A percentile compares a stretch with the other conserved stretches of the same genome.
phyloP scores from a whole-genome alignment of 2,329 filamentous ascomycete species.

The Alternaria novae-zelandiae region DNA sequence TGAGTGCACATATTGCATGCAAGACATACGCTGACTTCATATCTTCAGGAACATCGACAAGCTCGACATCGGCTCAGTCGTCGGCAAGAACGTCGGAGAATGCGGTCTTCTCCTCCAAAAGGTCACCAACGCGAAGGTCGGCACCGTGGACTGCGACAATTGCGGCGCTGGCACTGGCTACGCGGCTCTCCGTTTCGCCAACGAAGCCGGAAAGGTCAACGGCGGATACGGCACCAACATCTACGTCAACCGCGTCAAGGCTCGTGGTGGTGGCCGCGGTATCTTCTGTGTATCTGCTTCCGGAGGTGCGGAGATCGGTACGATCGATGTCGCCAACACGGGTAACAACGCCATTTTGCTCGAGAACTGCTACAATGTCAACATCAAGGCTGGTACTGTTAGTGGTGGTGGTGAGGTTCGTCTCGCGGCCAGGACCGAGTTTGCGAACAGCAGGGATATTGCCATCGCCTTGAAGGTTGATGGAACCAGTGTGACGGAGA shows the following conservation, averaged over 20 bases:
- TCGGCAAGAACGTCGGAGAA: slow-evolving; percentile 62
- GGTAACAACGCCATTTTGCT: slow-evolving; percentile 64
- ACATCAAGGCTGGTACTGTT: slow-evolving; percentile 59
- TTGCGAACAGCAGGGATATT: slow-evolving; percentile 61
- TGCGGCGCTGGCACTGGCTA: slow-evolving; percentile 61
- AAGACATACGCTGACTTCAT: neutral
- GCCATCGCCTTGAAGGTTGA: slow-evolving; percentile 59
- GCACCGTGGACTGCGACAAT: slow-evolving; percentile 63
- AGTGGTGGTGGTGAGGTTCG: slow-evolving; percentile 64
- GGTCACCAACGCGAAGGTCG: slow-evolving; percentile 60
- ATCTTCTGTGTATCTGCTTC: slow-evolving; percentile 65
- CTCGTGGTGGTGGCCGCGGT: slow-evolving; percentile 63
- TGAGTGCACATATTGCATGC: neutral
- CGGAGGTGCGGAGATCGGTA: slow-evolving; percentile 59
- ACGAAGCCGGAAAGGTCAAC: slow-evolving; percentile 60
- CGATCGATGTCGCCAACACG: slow-evolving; percentile 59
- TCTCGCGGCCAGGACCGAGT: slow-evolving; percentile 60
- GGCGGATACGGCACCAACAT: slow-evolving; percentile 62
- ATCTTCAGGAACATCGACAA: slow-evolving; percentile 59
- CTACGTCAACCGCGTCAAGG: slow-evolving; percentile 60
- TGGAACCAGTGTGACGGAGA: slow-evolving; percentile 59
- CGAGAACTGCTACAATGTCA: slow-evolving; percentile 66
- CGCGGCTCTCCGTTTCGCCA: slow-evolving; percentile 64
- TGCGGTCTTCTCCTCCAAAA: slow-evolving; percentile 64
- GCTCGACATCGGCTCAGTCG: slow-evolving; percentile 59